Evolutionary conservation across 1,139 yeast genomes (phyloP).

Genomic region (Yamadazyma atlantica): DNA sequence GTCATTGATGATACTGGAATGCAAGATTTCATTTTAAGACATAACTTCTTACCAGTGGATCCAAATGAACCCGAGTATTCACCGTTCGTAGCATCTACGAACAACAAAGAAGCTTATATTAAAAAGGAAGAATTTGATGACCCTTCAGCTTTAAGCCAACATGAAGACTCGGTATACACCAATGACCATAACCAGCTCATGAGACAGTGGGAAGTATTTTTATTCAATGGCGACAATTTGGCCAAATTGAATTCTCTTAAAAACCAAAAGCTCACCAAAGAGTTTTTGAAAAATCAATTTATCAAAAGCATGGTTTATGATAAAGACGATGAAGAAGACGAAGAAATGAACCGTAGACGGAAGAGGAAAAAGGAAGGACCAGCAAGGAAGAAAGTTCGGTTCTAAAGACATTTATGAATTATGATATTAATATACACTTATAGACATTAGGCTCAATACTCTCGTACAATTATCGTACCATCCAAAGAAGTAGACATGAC

Average conservation of each 20-base stretch:
- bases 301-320: conserved; percentile 19
- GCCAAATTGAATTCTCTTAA: conserved; percentile 29
- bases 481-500: conserved; percentile 49
- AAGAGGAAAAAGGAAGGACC: conserved; percentile 7
- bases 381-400: conserved; percentile 24
- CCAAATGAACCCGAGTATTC: conserved; percentile 27
- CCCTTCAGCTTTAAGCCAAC: conserved; percentile 26
- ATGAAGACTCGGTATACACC: conserved; percentile 15
- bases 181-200: conserved; percentile 4
- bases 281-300: conserved; percentile 23
- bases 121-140: conserved; percentile 11
- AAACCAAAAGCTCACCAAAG: conserved; percentile 22
- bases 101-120: conserved; percentile 2
- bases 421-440: background rate
- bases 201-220: conserved; percentile 42
- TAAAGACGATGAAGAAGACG: conserved; percentile 11
- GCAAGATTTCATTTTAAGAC: conserved; percentile 53
- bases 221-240: conserved; percentile 46
- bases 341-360: background rate
- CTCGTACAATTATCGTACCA: conserved; percentile 48
- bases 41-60: conserved; percentile 42
- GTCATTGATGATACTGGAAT: conserved; percentile 59
- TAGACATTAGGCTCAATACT: background rate
- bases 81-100: conserved; percentile 22
- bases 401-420: conserved; percentile 14